These are phyloP conservation scores for Colletotrichum lini DNA, from an alignment of 2,329 filamentous ascomycete genomes.

Conservation along the genomic window DNA sequence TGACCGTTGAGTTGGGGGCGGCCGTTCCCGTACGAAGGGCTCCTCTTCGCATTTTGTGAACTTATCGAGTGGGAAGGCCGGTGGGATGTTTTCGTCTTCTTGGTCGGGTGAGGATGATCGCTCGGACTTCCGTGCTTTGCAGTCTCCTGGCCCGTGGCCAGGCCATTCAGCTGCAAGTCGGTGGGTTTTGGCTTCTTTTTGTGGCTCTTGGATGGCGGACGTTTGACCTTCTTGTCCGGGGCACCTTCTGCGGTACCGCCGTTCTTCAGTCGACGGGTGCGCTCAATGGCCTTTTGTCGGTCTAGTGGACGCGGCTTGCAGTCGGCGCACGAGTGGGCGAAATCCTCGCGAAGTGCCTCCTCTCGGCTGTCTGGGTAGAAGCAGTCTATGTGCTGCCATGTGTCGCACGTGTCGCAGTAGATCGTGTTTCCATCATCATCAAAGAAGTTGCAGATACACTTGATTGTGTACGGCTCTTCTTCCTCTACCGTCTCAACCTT, in stretches of 20 bases:
- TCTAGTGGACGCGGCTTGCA: slow-evolving; percentile 87
- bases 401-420: slow-evolving; percentile 94
- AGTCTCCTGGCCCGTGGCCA: slow-evolving; percentile 70
- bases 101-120: slow-evolving; percentile 71
- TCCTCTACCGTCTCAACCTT: slow-evolving; percentile 72
- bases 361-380: slow-evolving; percentile 85
- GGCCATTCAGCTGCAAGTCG: slow-evolving; percentile 78
- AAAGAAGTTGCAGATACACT: slow-evolving; percentile 94
- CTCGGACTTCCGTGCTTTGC: slow-evolving; percentile 62
- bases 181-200: slow-evolving; percentile 89
- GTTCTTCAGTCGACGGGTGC: slow-evolving; percentile 72
- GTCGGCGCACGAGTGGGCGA: slow-evolving; percentile 89
- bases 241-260: slow-evolving; percentile 61
- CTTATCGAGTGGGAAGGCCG: slow-evolving; percentile 82
- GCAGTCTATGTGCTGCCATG: slow-evolving; percentile 98
- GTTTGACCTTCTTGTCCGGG: slow-evolving; percentile 80
- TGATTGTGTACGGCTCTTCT: slow-evolving; percentile 93
- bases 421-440: slow-evolving; percentile 99
- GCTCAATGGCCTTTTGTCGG: slow-evolving; percentile 79
- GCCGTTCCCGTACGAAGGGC: slow-evolving; percentile 75
- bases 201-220: slow-evolving; percentile 83
- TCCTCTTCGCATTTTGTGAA: slow-evolving; percentile 76
- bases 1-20: slow-evolving; percentile 70
- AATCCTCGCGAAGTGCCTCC: slow-evolving; percentile 78
- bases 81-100: slow-evolving; percentile 87